These are phyloP conservation scores for Cerioporus squamosus DNA, from an alignment of 1,284 basidiomycete genomes.

Conservation along the genomic window DNA sequence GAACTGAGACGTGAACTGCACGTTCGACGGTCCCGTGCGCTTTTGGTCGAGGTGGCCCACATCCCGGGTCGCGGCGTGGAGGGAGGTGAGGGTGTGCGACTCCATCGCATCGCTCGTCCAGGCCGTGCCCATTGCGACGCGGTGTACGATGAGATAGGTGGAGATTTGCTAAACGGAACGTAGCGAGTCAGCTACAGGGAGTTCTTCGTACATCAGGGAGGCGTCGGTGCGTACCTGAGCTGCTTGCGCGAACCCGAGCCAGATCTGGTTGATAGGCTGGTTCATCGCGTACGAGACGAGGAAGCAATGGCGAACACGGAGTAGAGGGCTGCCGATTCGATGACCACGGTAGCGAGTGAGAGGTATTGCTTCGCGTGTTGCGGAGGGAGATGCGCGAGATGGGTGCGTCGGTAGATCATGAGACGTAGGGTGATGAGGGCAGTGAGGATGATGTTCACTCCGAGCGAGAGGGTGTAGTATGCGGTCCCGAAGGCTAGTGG, in stretches of 20 bases:
- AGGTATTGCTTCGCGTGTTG: conserved; percentile 43
- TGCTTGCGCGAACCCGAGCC: conserved; percentile 19
- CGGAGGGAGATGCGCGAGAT: conserved; percentile 35
- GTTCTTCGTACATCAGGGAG: too few relatives aligned
- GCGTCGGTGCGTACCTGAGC: conserved; percentile 13
- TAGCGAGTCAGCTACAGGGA: background rate
- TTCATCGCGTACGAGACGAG: conserved; percentile 47
- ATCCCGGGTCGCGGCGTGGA: background rate
- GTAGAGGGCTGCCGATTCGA: conserved; percentile 49
- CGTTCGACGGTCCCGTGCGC: conserved; percentile 1
- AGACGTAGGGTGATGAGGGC: conserved; percentile 45
- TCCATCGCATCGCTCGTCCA: conserved; percentile 22
- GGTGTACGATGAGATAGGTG: conserved; percentile 43
- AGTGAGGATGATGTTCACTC: conserved; percentile 49
- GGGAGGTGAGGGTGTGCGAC: conserved; percentile 16
- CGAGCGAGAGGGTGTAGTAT: conserved; percentile 48
- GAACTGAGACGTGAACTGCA: conserved; percentile 21
- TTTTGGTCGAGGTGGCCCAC: too few relatives aligned
- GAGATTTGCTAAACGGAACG: conserved; percentile 41
- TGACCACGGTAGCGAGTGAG: conserved; percentile 44
- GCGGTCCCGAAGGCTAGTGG: conserved; percentile 42
- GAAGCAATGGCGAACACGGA: conserved; percentile 47
- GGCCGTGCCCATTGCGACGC: conserved; percentile 28
- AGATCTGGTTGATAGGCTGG: conserved; percentile 29
- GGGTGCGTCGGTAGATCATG: conserved; percentile 39